phyloP scores from a whole-genome alignment of 2,329 filamentous ascomycete species.

The Daldinia sp. region DNA sequence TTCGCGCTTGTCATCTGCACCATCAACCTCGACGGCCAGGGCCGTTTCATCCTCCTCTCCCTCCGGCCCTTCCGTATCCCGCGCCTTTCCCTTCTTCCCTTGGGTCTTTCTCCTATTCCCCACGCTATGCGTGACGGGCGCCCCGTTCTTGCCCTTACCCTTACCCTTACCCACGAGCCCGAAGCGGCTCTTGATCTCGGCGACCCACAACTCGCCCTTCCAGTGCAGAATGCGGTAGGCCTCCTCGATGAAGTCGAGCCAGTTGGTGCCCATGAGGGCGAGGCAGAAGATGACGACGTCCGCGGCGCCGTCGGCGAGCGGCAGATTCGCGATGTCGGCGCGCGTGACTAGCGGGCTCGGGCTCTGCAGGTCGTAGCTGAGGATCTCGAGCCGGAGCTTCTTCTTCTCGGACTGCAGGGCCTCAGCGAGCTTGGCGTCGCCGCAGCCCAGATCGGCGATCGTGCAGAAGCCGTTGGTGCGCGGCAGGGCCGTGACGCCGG shows the following conservation, averaged over 20 bases:
- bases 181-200: conserved; percentile 96
- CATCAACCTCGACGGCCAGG: conserved; percentile 78
- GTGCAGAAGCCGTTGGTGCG: conserved; percentile 78
- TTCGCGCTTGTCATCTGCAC: conserved; percentile 69
- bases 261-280: conserved; percentile 98
- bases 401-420: conserved; percentile 72
- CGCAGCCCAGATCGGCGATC: conserved; percentile 93
- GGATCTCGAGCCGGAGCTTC: conserved; percentile 78
- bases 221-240: conserved; percentile 91
- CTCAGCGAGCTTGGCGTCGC: conserved; percentile 84
- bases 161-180: conserved; percentile 64
- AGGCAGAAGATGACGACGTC: conserved; percentile 96
- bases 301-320: conserved; percentile 77
- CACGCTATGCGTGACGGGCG: conserved; percentile 75
- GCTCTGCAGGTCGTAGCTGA: conserved; percentile 88
- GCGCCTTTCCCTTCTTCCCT: conserved; percentile 58
- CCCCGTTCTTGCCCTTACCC: conserved; percentile 55
- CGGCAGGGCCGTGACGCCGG: conserved; percentile 68
- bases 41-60: conserved; percentile 66
- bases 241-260: conserved; percentile 96
- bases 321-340: conserved; percentile 89
- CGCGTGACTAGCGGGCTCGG: conserved; percentile 82
- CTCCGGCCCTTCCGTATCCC: conserved; percentile 59
- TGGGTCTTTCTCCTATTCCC: conserved; percentile 71
- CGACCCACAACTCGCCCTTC: conserved; percentile 96